phyloP scores from a whole-genome alignment of 306 rosid genomes.

The Inga leiocalycina region DNA sequence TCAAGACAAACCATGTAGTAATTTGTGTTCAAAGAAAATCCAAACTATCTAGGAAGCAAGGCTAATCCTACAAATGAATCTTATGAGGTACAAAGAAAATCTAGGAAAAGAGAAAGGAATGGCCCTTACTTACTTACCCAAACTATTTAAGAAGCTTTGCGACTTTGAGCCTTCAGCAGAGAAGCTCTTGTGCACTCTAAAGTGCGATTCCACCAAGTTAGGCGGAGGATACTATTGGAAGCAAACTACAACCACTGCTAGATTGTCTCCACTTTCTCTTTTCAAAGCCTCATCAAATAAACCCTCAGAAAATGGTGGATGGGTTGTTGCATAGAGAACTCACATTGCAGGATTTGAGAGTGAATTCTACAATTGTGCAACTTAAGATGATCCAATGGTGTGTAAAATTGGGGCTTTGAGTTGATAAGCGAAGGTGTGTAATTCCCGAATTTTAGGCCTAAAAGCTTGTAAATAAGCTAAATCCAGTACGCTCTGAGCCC shows the following conservation, averaged over 20 bases:
- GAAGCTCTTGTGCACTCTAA: slow-evolving; percentile 80
- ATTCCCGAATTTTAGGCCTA: too few species aligned
- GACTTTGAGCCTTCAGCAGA: slow-evolving; percentile 83
- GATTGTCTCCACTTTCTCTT: slow-evolving; percentile 88
- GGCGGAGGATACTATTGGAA: slow-evolving; percentile 76
- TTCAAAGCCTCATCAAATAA: slow-evolving; percentile 85
- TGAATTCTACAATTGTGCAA: not conserved
- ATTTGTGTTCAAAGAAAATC: too few species aligned
- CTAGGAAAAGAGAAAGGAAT: slow-evolving; percentile 8
- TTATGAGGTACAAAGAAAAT: not conserved
- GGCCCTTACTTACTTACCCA: slow-evolving; percentile 46
- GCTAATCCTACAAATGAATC: too few species aligned
- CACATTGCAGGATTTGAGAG: not conserved
- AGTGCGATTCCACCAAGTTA: slow-evolving; percentile 68
- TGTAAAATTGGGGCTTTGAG: not conserved
- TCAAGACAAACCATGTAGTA: too few species aligned
- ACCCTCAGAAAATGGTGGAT: slow-evolving; percentile 11
- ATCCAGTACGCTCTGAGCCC: too few species aligned
- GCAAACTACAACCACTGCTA: slow-evolving; percentile 75
- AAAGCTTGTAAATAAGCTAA: too few species aligned
- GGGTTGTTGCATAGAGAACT: not conserved
- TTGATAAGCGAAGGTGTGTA: not conserved
- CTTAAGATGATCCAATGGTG: slow-evolving; percentile 4
- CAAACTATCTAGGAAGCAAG: too few species aligned
- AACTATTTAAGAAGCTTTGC: slow-evolving; percentile 76